These are phyloP conservation scores for Tolypocladium tundrense DNA, from an alignment of 2,329 filamentous ascomycete species.

Conservation along the genomic window DNA sequence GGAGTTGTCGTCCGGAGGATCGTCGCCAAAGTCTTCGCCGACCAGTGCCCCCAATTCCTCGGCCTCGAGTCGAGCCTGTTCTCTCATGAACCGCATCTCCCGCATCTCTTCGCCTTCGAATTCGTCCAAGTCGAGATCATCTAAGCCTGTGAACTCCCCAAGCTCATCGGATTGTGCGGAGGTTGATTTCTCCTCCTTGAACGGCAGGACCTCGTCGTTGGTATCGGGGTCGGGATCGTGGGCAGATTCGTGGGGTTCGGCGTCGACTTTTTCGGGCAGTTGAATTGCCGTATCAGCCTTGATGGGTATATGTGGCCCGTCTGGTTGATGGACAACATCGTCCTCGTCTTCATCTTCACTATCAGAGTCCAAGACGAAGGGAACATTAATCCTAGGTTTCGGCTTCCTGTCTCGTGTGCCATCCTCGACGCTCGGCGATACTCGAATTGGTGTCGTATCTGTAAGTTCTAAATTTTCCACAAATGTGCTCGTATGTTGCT, in stretches of 20 bases:
- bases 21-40: slow-evolving; percentile 22
- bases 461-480: background rate
- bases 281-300: background rate
- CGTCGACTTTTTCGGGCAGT: background rate
- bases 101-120: slow-evolving; percentile 54
- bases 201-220: background rate
- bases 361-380: slow-evolving; percentile 64
- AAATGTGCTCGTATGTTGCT: slow-evolving; percentile 1
- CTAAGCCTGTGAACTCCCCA: slow-evolving; percentile 31
- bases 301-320: background rate
- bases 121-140: slow-evolving; percentile 43
- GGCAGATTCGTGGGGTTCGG: background rate
- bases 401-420: slow-evolving; percentile 7
- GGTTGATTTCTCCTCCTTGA: slow-evolving; percentile 15
- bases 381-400: slow-evolving; percentile 23
- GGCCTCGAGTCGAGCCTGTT: slow-evolving; percentile 58
- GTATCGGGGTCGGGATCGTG: background rate
- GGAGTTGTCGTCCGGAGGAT: slow-evolving; percentile 19
- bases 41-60: slow-evolving; percentile 38
- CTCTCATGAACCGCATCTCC: slow-evolving; percentile 62
- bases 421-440: slow-evolving; percentile 17
- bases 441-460: background rate
- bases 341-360: slow-evolving; percentile 28
- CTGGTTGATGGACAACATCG: background rate
- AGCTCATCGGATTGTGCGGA: slow-evolving; percentile 23